Conservation (phyloP, 495 filamentous ascomycete species). For the Penicillium lividum region DNA sequence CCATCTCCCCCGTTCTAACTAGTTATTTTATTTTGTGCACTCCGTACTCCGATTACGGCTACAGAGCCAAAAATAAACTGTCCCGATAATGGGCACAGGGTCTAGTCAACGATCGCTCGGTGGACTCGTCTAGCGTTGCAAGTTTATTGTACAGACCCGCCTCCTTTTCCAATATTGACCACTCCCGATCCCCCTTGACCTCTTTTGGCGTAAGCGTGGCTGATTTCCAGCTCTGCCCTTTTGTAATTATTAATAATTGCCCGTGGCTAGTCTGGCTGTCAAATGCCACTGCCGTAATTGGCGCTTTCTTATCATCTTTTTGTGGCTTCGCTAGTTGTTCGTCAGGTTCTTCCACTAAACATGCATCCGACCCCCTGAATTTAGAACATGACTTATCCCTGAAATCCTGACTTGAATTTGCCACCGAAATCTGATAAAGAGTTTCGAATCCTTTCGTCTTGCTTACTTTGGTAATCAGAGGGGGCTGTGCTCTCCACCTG, state of each 20-base stretch:
- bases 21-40: background rate
- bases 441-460: conserved; percentile 3
- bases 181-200: conserved; percentile 14
- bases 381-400: background rate
- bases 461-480: conserved; percentile 14
- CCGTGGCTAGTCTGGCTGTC: background rate
- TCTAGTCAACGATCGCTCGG: conserved; percentile 27
- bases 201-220: conserved; percentile 23
- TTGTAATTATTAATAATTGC: background rate
- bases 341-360: background rate
- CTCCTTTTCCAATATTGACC: conserved; percentile 13
- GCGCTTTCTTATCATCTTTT: background rate
- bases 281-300: conserved; percentile 2
- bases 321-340: background rate
- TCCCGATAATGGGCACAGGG: conserved; percentile 13
- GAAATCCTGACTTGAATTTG: conserved; percentile 4
- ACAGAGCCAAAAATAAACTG: conserved; percentile 27
- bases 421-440: conserved; percentile 14
- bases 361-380: conserved; percentile 1
- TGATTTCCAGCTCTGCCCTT: conserved; percentile 4
- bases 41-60: background rate
- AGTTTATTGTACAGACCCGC: conserved; percentile 24
- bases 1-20: background rate
- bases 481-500: conserved; percentile 8
- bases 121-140: conserved; percentile 26